Evolutionary conservation across 2,329 filamentous ascomycete species (phyloP).

Genomic region (Fusarium sp.): DNA sequence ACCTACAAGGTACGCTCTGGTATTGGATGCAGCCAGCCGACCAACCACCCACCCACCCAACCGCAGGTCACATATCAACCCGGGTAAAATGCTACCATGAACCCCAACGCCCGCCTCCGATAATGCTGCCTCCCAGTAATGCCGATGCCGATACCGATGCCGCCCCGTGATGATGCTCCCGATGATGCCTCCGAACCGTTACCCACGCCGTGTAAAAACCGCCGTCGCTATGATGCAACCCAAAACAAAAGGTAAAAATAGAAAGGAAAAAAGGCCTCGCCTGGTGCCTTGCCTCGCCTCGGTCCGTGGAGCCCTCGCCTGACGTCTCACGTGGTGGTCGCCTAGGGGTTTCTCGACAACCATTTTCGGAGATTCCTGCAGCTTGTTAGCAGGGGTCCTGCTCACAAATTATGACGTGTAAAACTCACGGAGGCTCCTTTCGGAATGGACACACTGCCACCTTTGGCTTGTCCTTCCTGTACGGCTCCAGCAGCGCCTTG

Average conservation of each 20-base stretch:
- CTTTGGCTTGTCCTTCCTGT: slow-evolving; percentile 39
- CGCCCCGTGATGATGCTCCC: slow-evolving; percentile 15
- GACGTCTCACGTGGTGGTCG: slow-evolving; percentile 15
- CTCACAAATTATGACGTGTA: slow-evolving; percentile 25
- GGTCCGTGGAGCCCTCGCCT: slow-evolving; percentile 17
- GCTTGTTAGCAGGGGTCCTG: slow-evolving; percentile 39
- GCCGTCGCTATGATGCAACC: slow-evolving; percentile 35
- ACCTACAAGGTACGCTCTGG: slow-evolving; percentile 2
- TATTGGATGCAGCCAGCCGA: slow-evolving; percentile 30
- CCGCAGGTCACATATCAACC: slow-evolving; percentile 31
- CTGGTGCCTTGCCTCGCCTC: slow-evolving; percentile 2
- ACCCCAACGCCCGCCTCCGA: slow-evolving; percentile 35
- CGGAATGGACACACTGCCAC: slow-evolving; percentile 42
- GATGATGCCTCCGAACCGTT: slow-evolving; percentile 19
- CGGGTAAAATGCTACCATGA: slow-evolving; percentile 23
- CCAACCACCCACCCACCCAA: slow-evolving; percentile 8
- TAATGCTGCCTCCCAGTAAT: slow-evolving; percentile 38
- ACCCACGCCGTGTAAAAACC: slow-evolving; percentile 35
- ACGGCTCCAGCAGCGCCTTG: slow-evolving; percentile 40
- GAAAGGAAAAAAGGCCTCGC: slow-evolving; percentile 19
- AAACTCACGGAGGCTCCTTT: slow-evolving; percentile 43
- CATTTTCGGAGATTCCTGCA: slow-evolving; percentile 39
- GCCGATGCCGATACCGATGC: slow-evolving; percentile 12
- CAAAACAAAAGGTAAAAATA: slow-evolving; percentile 33
- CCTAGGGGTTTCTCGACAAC: slow-evolving; percentile 22